Base-by-base conservation (phyloP, 441 rosid species). In the Corymbia calophylla region DNA sequence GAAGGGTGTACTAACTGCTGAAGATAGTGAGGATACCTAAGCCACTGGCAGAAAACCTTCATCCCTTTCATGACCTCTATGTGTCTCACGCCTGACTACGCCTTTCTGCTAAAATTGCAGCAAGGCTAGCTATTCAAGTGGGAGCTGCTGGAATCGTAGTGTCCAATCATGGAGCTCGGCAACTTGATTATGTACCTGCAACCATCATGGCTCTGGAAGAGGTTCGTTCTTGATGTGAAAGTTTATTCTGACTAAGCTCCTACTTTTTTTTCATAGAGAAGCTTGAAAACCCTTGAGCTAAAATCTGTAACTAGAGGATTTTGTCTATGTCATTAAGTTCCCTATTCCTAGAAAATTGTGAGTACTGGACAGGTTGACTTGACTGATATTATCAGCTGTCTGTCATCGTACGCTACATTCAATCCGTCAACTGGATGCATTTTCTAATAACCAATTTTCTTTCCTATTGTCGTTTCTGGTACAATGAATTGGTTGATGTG, bases 101-200 rank as follows among this genome's bases (percentile, higher is more conserved):
- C n/a, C 15, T 64, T 64, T 64, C 35, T n/a, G 73, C 19, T 64
- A 31, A n/a, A n/a, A 82, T 13, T 93, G 93, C 95, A 98, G 99
- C 99, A 88, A 94, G 93, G 92, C 60, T 96, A 77, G 96, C 98
- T 29, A 49, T 98, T 86, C 95, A 98, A 87, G 87, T 84, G 55
- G 99, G 99, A 91, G 98, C 94, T 90, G 96, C 98, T 31, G 99
- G 98, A 88, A 98, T 96, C 48, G 95, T 98, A 39, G 99, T 97
- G 64, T 98, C 98, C 88, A 98, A 96, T 88, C 99, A 97, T 23
- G 99, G 99, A 90, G 99, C 98, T 47, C 97, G 97, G 86, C 99
- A 98, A 90, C 99, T 98, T 27, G 99, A 98, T 91, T 97, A 95
- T 90, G 97, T 95, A 39, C 99, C 99, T 55, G 95, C 99, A 73